Evolutionary conservation across 2,329 filamentous ascomycete genomes (phyloP).

Genomic region (Tolypocladium tundrense): DNA sequence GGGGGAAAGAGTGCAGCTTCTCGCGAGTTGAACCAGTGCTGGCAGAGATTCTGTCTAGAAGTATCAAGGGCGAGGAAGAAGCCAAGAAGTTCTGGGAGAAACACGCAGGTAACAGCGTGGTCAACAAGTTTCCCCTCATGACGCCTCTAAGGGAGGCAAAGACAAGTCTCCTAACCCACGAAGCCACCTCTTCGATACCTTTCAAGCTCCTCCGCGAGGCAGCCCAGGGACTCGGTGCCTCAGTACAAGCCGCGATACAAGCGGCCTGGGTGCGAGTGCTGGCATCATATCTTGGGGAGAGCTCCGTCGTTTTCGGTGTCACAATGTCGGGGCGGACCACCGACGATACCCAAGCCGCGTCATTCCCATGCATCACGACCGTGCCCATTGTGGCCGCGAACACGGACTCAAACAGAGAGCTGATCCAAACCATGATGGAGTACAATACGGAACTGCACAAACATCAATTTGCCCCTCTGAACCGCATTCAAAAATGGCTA

Average conservation of each 20-base stretch:
- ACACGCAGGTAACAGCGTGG: constrained; percentile 38
- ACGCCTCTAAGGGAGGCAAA: constrained; percentile 45
- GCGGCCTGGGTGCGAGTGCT: constrained; percentile 70
- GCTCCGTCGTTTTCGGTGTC: constrained; percentile 64
- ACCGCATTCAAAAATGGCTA: constrained; percentile 62
- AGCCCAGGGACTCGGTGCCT: constrained; percentile 51
- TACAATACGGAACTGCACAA: constrained; percentile 55
- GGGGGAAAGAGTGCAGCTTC: constrained; percentile 6
- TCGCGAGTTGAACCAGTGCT: constrained; percentile 24
- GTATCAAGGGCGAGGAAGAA: constrained; percentile 15
- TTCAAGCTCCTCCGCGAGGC: constrained; percentile 39
- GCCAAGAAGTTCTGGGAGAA: constrained; percentile 53
- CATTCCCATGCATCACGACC: constrained; percentile 75
- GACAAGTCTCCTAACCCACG: constrained; percentile 22
- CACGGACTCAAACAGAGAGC: constrained; percentile 37
- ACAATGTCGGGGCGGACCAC: constrained; percentile 67
- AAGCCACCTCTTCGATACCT: constrained; percentile 22
- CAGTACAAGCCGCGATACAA: constrained; percentile 66
- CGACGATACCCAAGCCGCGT: constrained; percentile 45
- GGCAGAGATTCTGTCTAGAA: constrained; percentile 28
- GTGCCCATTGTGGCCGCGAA: constrained; percentile 60
- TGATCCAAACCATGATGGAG: constrained; percentile 54
- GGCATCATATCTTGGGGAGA: constrained; percentile 66
- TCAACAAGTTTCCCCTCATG: constrained; percentile 68
- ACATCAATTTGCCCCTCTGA: constrained; percentile 62